These are phyloP conservation scores for Spergularia azorica DNA, from an alignment of 179 eudicot species.

Conservation along the genomic window DNA sequence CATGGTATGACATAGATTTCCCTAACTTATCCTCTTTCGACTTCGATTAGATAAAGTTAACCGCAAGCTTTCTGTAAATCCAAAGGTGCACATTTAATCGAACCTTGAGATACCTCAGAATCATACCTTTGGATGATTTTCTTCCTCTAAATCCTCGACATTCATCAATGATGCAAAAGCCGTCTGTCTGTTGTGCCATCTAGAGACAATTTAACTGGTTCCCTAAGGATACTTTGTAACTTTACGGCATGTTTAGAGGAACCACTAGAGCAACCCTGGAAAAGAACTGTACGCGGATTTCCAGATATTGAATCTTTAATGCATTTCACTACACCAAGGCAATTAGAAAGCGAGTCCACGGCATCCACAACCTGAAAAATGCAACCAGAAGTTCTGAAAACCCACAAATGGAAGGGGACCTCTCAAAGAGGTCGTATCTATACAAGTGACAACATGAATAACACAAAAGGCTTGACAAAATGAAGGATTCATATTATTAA, in stretches of 20 bases:
- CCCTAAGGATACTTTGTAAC: conserved; percentile 35
- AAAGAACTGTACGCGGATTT: conserved; percentile 50
- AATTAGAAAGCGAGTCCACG: conserved; percentile 37
- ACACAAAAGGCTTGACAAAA: too few relatives aligned
- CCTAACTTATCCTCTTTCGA: neutral
- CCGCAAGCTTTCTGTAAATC: neutral
- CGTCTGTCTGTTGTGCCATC: conserved; percentile 2
- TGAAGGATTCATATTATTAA: too few relatives aligned
- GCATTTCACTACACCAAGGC: conserved; percentile 40
- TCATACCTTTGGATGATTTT: neutral
- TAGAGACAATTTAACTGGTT: conserved; percentile 38
- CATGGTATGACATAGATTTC: neutral
- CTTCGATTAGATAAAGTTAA: neutral
- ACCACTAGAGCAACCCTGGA: conserved; percentile 41
- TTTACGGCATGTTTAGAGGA: conserved; percentile 30
- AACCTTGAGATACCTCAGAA: neutral
- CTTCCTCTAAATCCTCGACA: neutral
- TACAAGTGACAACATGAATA: neutral
- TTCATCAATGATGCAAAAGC: neutral
- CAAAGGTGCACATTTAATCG: neutral
- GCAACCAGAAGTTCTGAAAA: conserved; percentile 1
- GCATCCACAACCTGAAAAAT: conserved; percentile 78
- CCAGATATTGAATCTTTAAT: conserved; percentile 50
- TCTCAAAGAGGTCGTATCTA: neutral
- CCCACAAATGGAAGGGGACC: neutral